These are phyloP conservation scores for Zelopaecilomyces penicillatus DNA, from an alignment of 2,329 filamentous ascomycete species.

Conservation along the genomic window DNA sequence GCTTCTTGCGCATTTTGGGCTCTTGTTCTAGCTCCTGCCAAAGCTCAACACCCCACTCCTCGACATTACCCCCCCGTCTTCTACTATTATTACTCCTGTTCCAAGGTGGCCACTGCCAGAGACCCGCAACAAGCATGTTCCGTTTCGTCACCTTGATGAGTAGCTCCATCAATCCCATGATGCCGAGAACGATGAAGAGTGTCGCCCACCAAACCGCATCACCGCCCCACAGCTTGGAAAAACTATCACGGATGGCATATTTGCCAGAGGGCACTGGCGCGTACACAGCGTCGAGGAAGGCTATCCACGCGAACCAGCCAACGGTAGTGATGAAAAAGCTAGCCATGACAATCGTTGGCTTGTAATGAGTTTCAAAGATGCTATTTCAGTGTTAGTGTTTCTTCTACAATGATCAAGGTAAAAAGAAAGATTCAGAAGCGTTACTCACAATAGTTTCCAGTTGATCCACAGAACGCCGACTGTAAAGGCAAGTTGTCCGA, in stretches of 20 bases:
- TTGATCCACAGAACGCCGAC: conserved; percentile 65
- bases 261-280: conserved; percentile 33
- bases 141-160: conserved; percentile 43
- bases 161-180: conserved; percentile 58
- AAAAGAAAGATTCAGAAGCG: background rate
- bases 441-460: conserved; percentile 63
- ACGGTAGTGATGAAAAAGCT: conserved; percentile 49
- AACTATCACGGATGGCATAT: conserved; percentile 62
- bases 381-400: conserved; percentile 18
- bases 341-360: conserved; percentile 53
- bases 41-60: conserved; percentile 45
- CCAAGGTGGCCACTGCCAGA: conserved; percentile 42
- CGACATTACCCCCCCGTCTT: conserved; percentile 27
- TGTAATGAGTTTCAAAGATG: conserved; percentile 71
- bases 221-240: conserved; percentile 57
- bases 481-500: conserved; percentile 66
- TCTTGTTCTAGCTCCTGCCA: conserved; percentile 54
- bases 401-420: background rate
- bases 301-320: conserved; percentile 69
- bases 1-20: conserved; percentile 31
- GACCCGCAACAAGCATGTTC: conserved; percentile 34
- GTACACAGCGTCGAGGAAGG: conserved; percentile 60
- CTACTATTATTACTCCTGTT: conserved; percentile 13
- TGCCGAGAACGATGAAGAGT: conserved; percentile 53
- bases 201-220: conserved; percentile 68